Base-by-base conservation (phyloP, 345 rosid species). In the Aegle marmelos region DNA sequence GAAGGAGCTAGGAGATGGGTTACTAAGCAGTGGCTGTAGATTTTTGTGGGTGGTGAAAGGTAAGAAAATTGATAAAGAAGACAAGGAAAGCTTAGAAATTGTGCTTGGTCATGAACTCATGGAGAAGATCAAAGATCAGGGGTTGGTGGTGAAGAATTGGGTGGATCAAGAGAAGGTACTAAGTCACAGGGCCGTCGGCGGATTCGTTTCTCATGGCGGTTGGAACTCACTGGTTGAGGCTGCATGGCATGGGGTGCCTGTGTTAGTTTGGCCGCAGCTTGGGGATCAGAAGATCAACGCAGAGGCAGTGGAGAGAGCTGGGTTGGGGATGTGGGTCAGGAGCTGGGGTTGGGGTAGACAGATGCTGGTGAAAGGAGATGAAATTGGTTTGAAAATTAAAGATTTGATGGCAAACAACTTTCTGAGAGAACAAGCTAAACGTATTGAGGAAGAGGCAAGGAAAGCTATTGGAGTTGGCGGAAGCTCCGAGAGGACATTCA, bases 171-270 rank as follows among this genome's bases (percentile, higher is more conserved):
- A 68, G 39, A 83, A 73, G 68, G 63, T 86, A 57, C 82, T 90
- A 19, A 70, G 74, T 7, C 87, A 86, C 59, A 39, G 76, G 0
- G 81, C 90, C 4, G 57, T 88, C 0, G 87, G 89, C 21, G 87
- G 88, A 24, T 87, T 87, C 58, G 41, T 88, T 11, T 70, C 79
- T 16, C 87, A 83, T 8, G 74, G 87, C 13, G 87, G 89, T 9
- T 83, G 89, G 89, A 83, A 89, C 76, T 89, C 92, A 17, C 82
- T 82, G 70, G 39, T 70, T 31, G 92, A 90, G 79, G 89, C 88
- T 2, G 83, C 83, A 4, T 31, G 76, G 83, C 62, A 59, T 25
- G 90, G 90, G 9, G 83, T 86, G 25, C 81, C 75, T 0, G 11
- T 89, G 75, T 80, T 89, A 58, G 88, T 83, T 1, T 87, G 90